Evolutionary conservation across 1,139 yeast species (phyloP).

Genomic region (Nadsonia commutata): DNA sequence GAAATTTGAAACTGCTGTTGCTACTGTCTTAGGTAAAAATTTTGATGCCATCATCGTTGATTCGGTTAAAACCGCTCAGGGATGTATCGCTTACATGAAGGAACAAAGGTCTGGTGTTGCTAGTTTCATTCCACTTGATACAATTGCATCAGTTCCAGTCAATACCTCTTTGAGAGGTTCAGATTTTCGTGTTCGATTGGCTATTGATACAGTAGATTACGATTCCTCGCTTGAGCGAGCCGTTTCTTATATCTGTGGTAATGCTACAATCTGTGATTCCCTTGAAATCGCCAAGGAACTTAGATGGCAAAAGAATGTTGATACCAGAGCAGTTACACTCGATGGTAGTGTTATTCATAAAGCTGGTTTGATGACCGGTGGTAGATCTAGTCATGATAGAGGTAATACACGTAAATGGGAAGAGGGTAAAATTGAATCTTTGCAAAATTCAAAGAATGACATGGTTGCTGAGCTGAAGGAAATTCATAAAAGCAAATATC

Average conservation of each 20-base stretch:
- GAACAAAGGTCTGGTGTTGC: slow-evolving; percentile 79
- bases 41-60: slow-evolving; percentile 80
- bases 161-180: slow-evolving; percentile 34
- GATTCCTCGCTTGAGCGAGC: slow-evolving; percentile 58
- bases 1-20: slow-evolving; percentile 62
- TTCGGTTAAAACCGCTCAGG: slow-evolving; percentile 55
- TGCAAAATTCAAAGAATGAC: slow-evolving; percentile 48
- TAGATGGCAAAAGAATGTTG: slow-evolving; percentile 51
- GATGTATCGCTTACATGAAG: slow-evolving; percentile 69
- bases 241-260: slow-evolving; percentile 66
- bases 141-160: slow-evolving; percentile 49
- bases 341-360: slow-evolving; percentile 78
- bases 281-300: slow-evolving; percentile 54
- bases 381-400: slow-evolving; percentile 29
- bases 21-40: slow-evolving; percentile 65
- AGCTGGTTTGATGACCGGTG: slow-evolving; percentile 91
- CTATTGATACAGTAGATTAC: slow-evolving; percentile 52
- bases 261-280: slow-evolving; percentile 65
- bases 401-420: slow-evolving; percentile 42
- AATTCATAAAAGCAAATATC: slow-evolving; percentile 35
- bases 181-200: slow-evolving; percentile 28
- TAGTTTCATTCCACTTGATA: slow-evolving; percentile 78
- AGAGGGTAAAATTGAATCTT: slow-evolving; percentile 47
- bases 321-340: slow-evolving; percentile 59
- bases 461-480: slow-evolving; percentile 38